Base-by-base conservation (phyloP, 106 monocot genomes). In the Agapanthus africanus region DNA sequence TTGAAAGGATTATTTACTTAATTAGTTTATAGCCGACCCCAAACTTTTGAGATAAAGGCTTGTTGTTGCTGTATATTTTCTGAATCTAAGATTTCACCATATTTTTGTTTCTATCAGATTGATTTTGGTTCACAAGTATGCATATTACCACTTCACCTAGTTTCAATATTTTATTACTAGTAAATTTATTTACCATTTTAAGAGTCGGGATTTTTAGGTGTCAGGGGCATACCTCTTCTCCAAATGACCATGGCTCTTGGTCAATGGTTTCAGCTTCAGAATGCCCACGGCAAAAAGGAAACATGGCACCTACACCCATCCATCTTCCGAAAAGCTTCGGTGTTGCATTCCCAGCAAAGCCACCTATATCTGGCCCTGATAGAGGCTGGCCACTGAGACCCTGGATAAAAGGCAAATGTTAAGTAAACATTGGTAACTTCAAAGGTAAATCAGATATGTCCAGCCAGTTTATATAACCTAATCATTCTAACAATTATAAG, bases 381-480 rank as follows among this genome's bases (percentile, higher is more conserved):
- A 97, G 80, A 71, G 95, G 95, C 67, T 97, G 95, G 35, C 95
- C 91, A 73, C 95, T 97, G 26, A 97, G 84, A 65, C 95, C 86
- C 95, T 97, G 77, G n/a, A 37, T 7, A 47, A 37, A 66, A 73
- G 11, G 37, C 18, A 54, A 34, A 61, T 62, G 22, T 14, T 61
- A 28, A n/a, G 25, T 50, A 40, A 36, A 16, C 47, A 34, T 18
- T 50, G 15, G 25, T 41, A 40, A 16, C 25, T 21, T 1, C 46
- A 63, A 16, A 16, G 11, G 0, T 32, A 59, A n/a, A 36, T 36
- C 35, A 35, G 19, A 61, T 18, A 61, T 66, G 28, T 35, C 22
- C 10, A 37, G 9, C 38, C 18, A 22, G 23, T 63, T 38, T 38
- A 38, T 63, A 37, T 11, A 6, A 38, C 10, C 5, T 30, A 38